A percentile compares a stretch with the other conserved stretches of the same genome.
phyloP scores from a whole-genome alignment of 2,329 filamentous ascomycete species.

The Pseudogymnoascus sp. region DNA sequence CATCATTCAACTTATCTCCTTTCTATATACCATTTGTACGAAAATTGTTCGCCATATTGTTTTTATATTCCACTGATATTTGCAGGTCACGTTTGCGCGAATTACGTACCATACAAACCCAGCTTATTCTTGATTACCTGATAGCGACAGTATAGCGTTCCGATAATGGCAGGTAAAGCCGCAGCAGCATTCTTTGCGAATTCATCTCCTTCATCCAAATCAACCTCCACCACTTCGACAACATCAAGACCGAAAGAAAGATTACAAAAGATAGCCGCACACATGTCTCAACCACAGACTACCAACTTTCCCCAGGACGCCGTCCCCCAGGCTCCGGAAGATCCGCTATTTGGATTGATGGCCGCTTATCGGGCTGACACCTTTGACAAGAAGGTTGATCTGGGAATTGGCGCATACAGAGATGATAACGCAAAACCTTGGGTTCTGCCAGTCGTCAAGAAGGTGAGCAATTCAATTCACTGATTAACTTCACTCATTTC shows the following conservation, averaged over 20 bases:
- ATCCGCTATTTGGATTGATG: constrained; percentile 90
- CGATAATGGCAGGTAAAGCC: not conserved
- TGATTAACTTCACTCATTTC: constrained; percentile 5
- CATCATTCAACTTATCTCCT: not conserved
- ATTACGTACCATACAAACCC: not conserved
- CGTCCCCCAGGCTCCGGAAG: constrained; percentile 86
- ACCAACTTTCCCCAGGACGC: constrained; percentile 67
- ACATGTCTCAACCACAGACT: constrained; percentile 49
- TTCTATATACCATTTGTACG: constrained; percentile 7
- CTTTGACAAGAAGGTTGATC: constrained; percentile 74
- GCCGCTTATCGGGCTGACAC: constrained; percentile 76
- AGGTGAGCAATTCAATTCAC: constrained; percentile 50
- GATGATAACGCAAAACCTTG: constrained; percentile 95
- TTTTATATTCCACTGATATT: not conserved
- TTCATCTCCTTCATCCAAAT: constrained; percentile 9
- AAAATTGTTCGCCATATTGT: not conserved
- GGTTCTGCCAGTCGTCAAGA: constrained; percentile 92
- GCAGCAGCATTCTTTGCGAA: not conserved
- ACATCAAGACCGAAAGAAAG: constrained; percentile 38
- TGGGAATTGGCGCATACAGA: constrained; percentile 87
- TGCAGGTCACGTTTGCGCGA: constrained; percentile 1
- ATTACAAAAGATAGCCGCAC: constrained; percentile 55
- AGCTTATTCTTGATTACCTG: not conserved
- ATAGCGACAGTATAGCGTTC: constrained; percentile 5
- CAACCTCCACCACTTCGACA: constrained; percentile 10